Evolutionary conservation across 768 basidiomycete genomes (phyloP), one percentile per base, ranked within the genome.

Genomic region (Cystobasidium tubakii): DNA sequence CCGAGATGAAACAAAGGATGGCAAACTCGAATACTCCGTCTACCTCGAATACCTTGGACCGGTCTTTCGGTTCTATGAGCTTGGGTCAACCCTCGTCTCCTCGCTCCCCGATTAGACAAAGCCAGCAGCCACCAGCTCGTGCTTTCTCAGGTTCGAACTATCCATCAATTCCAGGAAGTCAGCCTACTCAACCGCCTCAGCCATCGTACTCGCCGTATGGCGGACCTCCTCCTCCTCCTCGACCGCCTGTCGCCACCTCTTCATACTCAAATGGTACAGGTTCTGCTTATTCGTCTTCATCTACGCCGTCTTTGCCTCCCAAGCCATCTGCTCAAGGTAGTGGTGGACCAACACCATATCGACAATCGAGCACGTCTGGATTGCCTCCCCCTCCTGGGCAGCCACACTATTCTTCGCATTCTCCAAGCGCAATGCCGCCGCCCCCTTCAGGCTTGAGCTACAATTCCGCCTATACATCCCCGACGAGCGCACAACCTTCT

Each of bases 1-100:
- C 90, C 3, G 92, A 93, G 76, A 85, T 87, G 12, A 86, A 90
- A 80, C 87, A 85, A 74, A 84, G 89, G 36, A 80, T 90, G 2
- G 83, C 82, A 31, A 76, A 83, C 36, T 76, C 83, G 75, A 33
- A 66, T 19, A 70, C 74, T 27, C 70, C 76, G 10, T 75, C 77
- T 55, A 57, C 75, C 25, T 54, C 77, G 36, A 60, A 77, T 0
- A 70, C 75, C 1, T 75, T 64, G 57, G 80, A 74, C 74, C 31
- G 42, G n/a, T 43, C 73, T 36, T 65, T 77, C 72, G 53, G 36
- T 25, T 74, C 69, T 6, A 81, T 12, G 81, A 81, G 17, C 76
- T 46, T 73, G 69, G 46, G 53, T 9, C 69, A 71, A 34, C 74
- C 53, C 64, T 66, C 46, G 62, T 75, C n/a, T 50, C 65, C 36